phyloP scores from a whole-genome alignment of 2,329 filamentous ascomycete species.

The Iodosphaeria phyllophila region DNA sequence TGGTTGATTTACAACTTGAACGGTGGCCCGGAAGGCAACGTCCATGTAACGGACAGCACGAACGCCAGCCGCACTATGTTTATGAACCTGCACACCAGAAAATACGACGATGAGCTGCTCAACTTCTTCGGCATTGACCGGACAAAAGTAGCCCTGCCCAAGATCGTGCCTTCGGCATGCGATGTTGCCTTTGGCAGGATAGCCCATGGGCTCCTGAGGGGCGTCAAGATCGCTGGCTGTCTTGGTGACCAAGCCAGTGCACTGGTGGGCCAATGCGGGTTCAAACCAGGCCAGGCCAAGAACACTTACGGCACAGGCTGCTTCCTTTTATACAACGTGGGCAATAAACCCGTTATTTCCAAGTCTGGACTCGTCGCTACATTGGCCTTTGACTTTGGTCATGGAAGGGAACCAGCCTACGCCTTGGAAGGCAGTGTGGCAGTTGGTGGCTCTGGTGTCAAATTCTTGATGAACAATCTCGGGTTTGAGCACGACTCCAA shows the following conservation, averaged over 20 bases:
- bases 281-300: slow-evolving; percentile 66
- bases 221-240: slow-evolving; percentile 62
- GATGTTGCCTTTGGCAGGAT: slow-evolving; percentile 53
- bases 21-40: slow-evolving; percentile 41
- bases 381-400: slow-evolving; percentile 66
- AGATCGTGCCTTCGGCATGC: slow-evolving; percentile 68
- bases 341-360: slow-evolving; percentile 69
- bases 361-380: slow-evolving; percentile 70
- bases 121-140: slow-evolving; percentile 58
- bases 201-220: slow-evolving; percentile 44
- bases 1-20: slow-evolving; percentile 81
- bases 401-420: slow-evolving; percentile 43
- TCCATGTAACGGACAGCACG: slow-evolving; percentile 70
- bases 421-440: slow-evolving; percentile 73
- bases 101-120: slow-evolving; percentile 64
- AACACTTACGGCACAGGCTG: slow-evolving; percentile 86
- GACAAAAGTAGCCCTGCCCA: slow-evolving; percentile 56
- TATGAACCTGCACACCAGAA: slow-evolving; percentile 65
- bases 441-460: slow-evolving; percentile 64
- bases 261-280: slow-evolving; percentile 71
- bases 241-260: slow-evolving; percentile 77
- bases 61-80: slow-evolving; percentile 91
- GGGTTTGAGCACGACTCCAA: slow-evolving; percentile 34
- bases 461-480: slow-evolving; percentile 49
- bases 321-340: slow-evolving; percentile 80